phyloP scores from a whole-genome alignment of 129 eudicot species.

The Artemisia argyi region DNA sequence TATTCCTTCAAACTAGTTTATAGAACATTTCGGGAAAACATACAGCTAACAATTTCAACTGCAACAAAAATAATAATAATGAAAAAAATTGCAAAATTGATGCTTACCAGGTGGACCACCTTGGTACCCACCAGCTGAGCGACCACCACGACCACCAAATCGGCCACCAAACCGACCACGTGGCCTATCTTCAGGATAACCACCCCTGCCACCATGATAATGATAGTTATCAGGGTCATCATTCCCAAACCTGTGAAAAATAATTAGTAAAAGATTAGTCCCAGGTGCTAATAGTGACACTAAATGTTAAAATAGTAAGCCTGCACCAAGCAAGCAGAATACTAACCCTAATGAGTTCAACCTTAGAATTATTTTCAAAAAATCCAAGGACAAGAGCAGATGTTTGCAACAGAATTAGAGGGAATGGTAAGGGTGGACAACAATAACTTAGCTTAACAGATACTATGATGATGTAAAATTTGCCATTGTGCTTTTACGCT shows the following conservation, averaged over 20 bases:
- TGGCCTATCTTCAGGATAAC: constrained; percentile 82
- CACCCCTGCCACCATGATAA: constrained; percentile 79
- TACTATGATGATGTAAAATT: no score
- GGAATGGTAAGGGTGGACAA: no score
- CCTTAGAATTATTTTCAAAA: no score
- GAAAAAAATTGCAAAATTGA: constrained; percentile 2
- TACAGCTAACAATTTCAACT: neutral
- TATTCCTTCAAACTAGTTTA: no score
- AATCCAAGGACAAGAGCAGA: no score
- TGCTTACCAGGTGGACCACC: constrained; percentile 66
- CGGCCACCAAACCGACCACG: constrained; percentile 61
- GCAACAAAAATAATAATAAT: neutral
- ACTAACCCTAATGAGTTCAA: no score
- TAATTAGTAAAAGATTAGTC: neutral
- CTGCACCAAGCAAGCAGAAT: no score
- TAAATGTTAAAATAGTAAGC: no score
- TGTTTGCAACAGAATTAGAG: no score
- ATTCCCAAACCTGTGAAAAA: constrained; percentile 70
- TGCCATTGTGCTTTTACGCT: no score
- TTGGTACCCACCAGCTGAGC: constrained; percentile 72
- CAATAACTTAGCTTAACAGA: no score
- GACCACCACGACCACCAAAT: constrained; percentile 31
- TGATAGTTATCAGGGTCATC: constrained; percentile 80
- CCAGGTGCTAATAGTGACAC: no score
- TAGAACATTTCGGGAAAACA: neutral